Base-by-base conservation (phyloP, 2,329 filamentous ascomycete genomes). In the Emydomyces testavorans region DNA sequence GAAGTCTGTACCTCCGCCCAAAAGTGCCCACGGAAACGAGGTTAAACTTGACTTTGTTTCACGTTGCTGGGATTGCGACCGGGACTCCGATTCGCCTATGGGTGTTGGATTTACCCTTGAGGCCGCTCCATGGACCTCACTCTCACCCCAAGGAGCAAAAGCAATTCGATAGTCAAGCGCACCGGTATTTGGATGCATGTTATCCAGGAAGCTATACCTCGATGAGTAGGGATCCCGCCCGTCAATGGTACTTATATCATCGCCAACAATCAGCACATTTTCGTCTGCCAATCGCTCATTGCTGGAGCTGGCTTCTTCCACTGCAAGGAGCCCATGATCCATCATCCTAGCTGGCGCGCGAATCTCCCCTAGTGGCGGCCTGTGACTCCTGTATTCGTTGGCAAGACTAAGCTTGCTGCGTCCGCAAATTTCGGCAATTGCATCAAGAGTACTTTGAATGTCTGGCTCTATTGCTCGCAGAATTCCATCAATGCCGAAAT, bases 361-460 rank as follows among this genome's bases (percentile, higher is more conserved):
- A 53, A 80, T 78, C 58, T 79, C 76, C 32, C 76, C 77, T 47
- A 78, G 65, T 0, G 78, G 78, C 18, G 78, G 77, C 29, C 79
- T 70, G 60, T 81, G 78, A 36, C 76, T 76, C 28, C 71, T 73
- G 58, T 81, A 78, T 58, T 80, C 77, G 56, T 80, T 76, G 7
- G 78, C 76, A 50, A 81, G 63, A 55, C 76, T 79, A 57, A 79
- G 65, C 54, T 72, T 73, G 60, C 75, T 80, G 50, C 76, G 69
- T 2, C 78, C 77, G 54, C 76, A 78, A 51, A 81, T 79, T 55
- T 79, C 76, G 20, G 77, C 76, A 54, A 81, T 80, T 13, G 75
- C 74, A 56, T 80, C 74, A 46, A 81, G 69, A 7, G 77, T 77
- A 11, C 65, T 64, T 52, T 73, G 66, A 39, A 80, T 76, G 54